A percentile compares a stretch with the other conserved stretches of the same genome.
Evolutionary conservation across 2,329 filamentous ascomycete genomes (phyloP).

Genomic region (Alternaria hordeiaustralica): DNA sequence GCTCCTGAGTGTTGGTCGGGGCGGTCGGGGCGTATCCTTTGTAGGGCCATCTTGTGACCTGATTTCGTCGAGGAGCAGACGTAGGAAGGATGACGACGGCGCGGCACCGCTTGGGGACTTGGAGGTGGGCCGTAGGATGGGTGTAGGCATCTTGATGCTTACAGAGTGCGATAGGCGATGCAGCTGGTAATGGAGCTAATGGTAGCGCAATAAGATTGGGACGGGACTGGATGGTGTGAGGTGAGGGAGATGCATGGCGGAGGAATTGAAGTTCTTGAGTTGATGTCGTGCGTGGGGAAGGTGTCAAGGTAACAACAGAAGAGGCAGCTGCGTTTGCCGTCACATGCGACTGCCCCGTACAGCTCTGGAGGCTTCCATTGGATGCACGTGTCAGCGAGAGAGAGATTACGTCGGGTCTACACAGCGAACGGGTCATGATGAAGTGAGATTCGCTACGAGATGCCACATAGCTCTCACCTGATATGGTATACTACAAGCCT

Average conservation of each 20-base stretch:
- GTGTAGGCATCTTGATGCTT: conserved; percentile 38
- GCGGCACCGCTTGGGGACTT: conserved; percentile 8
- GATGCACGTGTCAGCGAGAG: not conserved
- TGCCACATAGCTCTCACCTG: conserved; percentile 37
- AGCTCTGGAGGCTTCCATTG: not conserved
- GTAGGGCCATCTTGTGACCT: not conserved
- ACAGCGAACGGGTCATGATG: conserved; percentile 26
- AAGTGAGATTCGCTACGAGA: conserved; percentile 33
- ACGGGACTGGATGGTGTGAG: conserved; percentile 2
- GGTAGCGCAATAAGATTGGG: conserved; percentile 10
- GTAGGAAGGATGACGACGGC: conserved; percentile 28
- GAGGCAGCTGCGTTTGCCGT: not conserved
- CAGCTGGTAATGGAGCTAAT: conserved; percentile 20
- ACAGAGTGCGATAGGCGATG: conserved; percentile 26
- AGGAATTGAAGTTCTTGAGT: not conserved
- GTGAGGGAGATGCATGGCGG: not conserved
- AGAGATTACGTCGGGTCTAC: not conserved
- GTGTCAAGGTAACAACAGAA: not conserved
- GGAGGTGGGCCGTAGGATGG: conserved; percentile 15
- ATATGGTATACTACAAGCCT: conserved; percentile 43
- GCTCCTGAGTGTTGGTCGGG: conserved; percentile 2
- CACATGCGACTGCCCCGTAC: not conserved
- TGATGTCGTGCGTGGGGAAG: not conserved
- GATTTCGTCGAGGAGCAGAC: conserved; percentile 39
- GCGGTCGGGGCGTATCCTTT: not conserved